Evolutionary conservation across 202 grass and related monocot species (phyloP), one percentile per base, ranked within the genome.

Genomic region (Carex sylvatica): DNA sequence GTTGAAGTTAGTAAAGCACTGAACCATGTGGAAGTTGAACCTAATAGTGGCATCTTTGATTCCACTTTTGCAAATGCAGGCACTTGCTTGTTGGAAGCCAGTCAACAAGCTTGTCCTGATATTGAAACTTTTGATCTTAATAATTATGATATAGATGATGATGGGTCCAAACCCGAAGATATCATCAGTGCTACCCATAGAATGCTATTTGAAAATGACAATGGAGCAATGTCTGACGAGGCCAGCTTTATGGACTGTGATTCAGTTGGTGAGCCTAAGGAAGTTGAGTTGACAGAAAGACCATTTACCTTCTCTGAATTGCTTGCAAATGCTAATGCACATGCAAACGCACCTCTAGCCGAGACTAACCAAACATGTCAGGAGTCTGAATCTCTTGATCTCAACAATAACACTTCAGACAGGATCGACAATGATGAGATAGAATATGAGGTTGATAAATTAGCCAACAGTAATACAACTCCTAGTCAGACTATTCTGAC

Each of bases 121-220:
- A 82, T 82, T 65, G 80, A 67, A 82, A 82, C 59, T 82, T 54
- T 82, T 54, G 80, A 82, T 69, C 80, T 82, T 51, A 82, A 82
- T 54, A 82, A 82, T 82, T 82, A 67, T 51, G 80, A 66, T 82
- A 65, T 82, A 19, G 80, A 70, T 20, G 65, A 67, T 67, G 49
- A 82, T 18, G 65, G 61, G 52, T 59, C 74, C 30, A 77, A 59
- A 59, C 26, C 74, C 60, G 61, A 81, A 47, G 61, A 81, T 46
- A 64, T 42, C 28, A 81, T 49, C 22, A 81, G 61, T 51, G 78
- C 78, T 62, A 81, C 78, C 65, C 61, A 82, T 20, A 77, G 53
- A 59, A 77, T 77, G 74, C 53, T 77, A 36, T 77, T 77, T 20
- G 74, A 77, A 59, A 77, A 31, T 77, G 74, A 77, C 53, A 77